phyloP scores from a whole-genome alignment of 306 rosid genomes.

The Medicago truncatula region DNA sequence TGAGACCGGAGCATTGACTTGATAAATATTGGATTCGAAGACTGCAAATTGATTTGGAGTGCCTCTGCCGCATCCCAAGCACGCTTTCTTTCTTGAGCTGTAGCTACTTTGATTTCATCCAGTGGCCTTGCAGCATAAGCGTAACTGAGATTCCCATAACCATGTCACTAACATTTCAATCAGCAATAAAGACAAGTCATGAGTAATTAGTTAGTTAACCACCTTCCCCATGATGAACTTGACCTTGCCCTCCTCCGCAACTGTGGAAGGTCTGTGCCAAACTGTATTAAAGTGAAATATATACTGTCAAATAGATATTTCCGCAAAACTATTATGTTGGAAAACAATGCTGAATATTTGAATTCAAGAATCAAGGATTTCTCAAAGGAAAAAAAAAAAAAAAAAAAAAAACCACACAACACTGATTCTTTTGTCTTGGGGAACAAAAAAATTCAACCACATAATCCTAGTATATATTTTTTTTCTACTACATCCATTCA shows the following conservation, averaged over 20 bases:
- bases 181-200: slow-evolving; percentile 18
- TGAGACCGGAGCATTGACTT: slow-evolving; percentile 88
- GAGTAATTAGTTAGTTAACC: slow-evolving; percentile 28
- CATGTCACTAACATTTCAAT: slow-evolving; percentile 34
- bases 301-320: slow-evolving; percentile 9
- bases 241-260: slow-evolving; percentile 60
- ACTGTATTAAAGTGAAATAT: slow-evolving; percentile 43
- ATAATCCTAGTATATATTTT: neutral
- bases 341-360: too few relatives aligned
- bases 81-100: slow-evolving; percentile 57
- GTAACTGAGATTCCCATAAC: slow-evolving; percentile 52
- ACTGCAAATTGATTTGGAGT: slow-evolving; percentile 53
- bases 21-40: slow-evolving; percentile 60
- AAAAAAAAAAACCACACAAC: too few relatives aligned
- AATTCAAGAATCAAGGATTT: too few relatives aligned
- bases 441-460: slow-evolving; percentile 12
- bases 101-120: slow-evolving; percentile 64
- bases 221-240: slow-evolving; percentile 67
- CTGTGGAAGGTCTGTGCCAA: slow-evolving; percentile 44
- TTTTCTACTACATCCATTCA: neutral
- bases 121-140: slow-evolving; percentile 70
- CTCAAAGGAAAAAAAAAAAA: too few relatives aligned
- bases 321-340: slow-evolving; percentile 1
- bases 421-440: neutral
- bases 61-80: slow-evolving; percentile 64